A percentile compares a stretch with the other conserved stretches of the same genome.
Conservation (phyloP, 805 yeast species). For the Suhomyces emberorum region DNA sequence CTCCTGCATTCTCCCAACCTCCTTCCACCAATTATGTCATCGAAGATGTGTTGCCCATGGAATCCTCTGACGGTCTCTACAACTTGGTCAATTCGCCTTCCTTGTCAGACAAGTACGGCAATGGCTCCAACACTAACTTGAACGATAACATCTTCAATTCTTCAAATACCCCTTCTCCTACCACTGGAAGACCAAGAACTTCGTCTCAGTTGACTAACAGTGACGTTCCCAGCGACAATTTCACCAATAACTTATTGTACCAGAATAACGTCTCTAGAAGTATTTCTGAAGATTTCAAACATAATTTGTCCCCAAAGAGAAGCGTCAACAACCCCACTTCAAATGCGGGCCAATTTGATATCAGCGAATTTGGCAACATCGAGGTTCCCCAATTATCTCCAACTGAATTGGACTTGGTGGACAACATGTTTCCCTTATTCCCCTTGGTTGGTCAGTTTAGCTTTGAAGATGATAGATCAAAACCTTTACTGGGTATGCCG, state of each 20-base stretch:
- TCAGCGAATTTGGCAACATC: neutral
- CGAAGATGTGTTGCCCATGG: constrained; percentile 33
- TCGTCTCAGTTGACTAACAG: constrained; percentile 5
- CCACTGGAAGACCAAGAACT: constrained; percentile 1
- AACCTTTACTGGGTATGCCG: constrained; percentile 35
- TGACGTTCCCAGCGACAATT: constrained; percentile 1
- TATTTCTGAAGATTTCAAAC: constrained; percentile 1
- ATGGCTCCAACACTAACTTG: constrained; percentile 2
- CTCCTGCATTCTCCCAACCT: neutral
- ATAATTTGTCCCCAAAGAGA: neutral
- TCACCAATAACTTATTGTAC: neutral
- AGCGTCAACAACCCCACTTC: neutral
- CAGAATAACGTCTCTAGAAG: neutral
- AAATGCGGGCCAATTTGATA: neutral
- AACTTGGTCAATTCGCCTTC: constrained; percentile 23
- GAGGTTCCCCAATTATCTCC: constrained; percentile 9
- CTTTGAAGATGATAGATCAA: constrained; percentile 33
- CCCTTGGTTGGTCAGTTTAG: constrained; percentile 39
- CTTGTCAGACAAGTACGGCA: neutral
- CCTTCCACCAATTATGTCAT: constrained; percentile 15
- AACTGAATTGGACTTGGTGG: constrained; percentile 23
- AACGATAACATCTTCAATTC: constrained; percentile 3
- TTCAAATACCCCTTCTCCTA: constrained; percentile 6
- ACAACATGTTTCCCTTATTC: constrained; percentile 40
- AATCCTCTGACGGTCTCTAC: constrained; percentile 26